Conservation (phyloP, 306 rosid species). For the Mucuna pruriens region DNA sequence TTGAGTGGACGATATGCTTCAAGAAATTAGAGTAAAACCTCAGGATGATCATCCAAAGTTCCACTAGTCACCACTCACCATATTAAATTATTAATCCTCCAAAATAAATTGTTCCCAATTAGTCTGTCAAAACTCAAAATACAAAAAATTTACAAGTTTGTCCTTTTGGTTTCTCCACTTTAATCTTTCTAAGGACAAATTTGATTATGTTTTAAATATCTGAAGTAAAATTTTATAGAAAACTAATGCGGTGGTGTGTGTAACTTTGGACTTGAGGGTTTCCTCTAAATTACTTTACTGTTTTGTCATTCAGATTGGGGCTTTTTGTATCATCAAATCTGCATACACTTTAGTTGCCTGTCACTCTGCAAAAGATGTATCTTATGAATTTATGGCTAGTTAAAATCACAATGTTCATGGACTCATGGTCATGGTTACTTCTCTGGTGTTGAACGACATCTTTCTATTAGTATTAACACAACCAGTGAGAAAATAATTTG, state of each 20-base stretch:
- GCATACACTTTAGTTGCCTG: not conserved
- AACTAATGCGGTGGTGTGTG: not conserved
- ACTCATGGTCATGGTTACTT: not conserved
- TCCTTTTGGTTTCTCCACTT: not conserved
- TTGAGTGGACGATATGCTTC: not conserved
- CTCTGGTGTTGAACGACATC: not conserved
- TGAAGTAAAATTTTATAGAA: not conserved
- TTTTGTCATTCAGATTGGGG: not conserved
- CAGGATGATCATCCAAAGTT: not conserved
- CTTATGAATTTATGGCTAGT: not conserved
- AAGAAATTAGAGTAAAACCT: not conserved
- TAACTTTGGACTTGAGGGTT: not conserved
- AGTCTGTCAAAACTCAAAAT: not conserved
- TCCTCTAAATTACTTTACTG: not conserved
- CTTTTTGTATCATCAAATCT: not conserved
- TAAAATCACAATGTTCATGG: conserved; percentile 4
- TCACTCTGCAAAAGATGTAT: not conserved
- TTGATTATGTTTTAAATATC: not conserved
- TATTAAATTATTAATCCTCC: not conserved
- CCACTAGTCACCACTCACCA: not conserved
- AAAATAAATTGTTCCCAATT: not conserved
- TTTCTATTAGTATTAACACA: not conserved
- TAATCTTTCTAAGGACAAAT: not conserved
- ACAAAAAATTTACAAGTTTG: not conserved
- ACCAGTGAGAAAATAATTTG: conserved; percentile 5